Base-by-base conservation (phyloP, 768 basidiomycete species). In the Russula brevipes region DNA sequence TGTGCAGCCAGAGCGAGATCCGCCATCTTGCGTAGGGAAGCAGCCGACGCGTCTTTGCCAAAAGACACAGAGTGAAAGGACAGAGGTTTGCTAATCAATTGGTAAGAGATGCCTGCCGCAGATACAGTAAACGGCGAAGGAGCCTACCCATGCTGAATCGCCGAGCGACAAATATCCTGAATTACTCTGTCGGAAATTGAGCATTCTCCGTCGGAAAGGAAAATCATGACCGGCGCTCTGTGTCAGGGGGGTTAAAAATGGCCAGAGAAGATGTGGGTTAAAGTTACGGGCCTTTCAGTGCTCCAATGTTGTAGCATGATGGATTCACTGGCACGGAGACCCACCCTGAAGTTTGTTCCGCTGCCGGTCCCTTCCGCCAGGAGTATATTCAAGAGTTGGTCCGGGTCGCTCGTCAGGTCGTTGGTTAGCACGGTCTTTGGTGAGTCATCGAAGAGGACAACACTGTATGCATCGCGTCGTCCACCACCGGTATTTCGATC, bases 41-140 rank as follows among this genome's bases (percentile, higher is more conserved):
- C 2, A 39, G 65, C 66, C 64, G 69, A 17, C 50, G 69, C 45
- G 24, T 73, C 68, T 1, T 74, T 72, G 5, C 84, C 84, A 44
- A 86, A 86, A 0, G 82, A 78, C 16, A 86, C 80, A 0, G 84
- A 69, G 49, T 86, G 84, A 67, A 86, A 82, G 0, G 84, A 83
- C 1, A 84, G 72, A 0, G 82, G 72, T 74, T 82, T 81, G 11
- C 85, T 85, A 51, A 0, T 17, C 4, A 35, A n/a, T 8, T 0
- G 1, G 36, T 63, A 24, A 46, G 56, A 16, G 2, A 47, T 4
- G 31, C 39, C 66, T 9, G 9, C 1, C 30, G 3, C 4, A 14
- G 24, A 53, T 9, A 17, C 0, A 16, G 4, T 10, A 42, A 42
- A 42, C 2, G 41, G 4, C 4, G 8, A 46, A 33, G 17, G 1